Conservation (phyloP, 495 filamentous ascomycete species). For the Podospora pseudocomata region DNA sequence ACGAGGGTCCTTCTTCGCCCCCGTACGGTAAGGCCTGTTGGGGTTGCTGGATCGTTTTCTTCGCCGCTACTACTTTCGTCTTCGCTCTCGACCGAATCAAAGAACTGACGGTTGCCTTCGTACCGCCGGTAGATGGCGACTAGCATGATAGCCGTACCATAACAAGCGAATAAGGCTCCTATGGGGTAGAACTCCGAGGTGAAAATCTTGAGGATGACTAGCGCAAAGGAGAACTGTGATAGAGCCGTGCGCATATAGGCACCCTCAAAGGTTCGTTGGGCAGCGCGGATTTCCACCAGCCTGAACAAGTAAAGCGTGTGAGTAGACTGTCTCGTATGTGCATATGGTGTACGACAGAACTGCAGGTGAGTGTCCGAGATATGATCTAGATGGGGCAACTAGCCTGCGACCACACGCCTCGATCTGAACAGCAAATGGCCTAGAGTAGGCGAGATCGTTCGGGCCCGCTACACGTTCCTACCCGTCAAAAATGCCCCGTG, state of each 20-base stretch:
- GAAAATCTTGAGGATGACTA: conserved; percentile 95
- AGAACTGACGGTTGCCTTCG: conserved; percentile 91
- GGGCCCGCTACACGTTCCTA: conserved; percentile 2
- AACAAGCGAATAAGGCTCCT: conserved; percentile 86
- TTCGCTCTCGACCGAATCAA: conserved; percentile 46
- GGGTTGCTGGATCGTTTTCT: conserved; percentile 11
- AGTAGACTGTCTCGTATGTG: background rate
- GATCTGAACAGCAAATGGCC: background rate
- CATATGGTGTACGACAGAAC: background rate
- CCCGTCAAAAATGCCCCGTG: conserved; percentile 4
- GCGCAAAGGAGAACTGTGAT: conserved; percentile 88
- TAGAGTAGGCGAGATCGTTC: conserved; percentile 1
- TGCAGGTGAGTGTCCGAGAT: background rate
- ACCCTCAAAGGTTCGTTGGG: conserved; percentile 94
- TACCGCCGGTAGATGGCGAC: conserved; percentile 78
- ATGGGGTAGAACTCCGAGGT: conserved; percentile 92
- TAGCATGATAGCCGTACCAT: conserved; percentile 77
- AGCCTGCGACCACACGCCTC: background rate
- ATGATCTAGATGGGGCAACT: background rate
- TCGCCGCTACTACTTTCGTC: conserved; percentile 53
- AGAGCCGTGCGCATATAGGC: conserved; percentile 94
- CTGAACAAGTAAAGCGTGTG: conserved; percentile 27
- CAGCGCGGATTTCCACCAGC: conserved; percentile 88
- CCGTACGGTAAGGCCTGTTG: background rate
- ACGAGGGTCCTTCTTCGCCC: conserved; percentile 26